phyloP scores from a whole-genome alignment of 768 basidiomycete genomes.

The Leccinum variicolor region DNA sequence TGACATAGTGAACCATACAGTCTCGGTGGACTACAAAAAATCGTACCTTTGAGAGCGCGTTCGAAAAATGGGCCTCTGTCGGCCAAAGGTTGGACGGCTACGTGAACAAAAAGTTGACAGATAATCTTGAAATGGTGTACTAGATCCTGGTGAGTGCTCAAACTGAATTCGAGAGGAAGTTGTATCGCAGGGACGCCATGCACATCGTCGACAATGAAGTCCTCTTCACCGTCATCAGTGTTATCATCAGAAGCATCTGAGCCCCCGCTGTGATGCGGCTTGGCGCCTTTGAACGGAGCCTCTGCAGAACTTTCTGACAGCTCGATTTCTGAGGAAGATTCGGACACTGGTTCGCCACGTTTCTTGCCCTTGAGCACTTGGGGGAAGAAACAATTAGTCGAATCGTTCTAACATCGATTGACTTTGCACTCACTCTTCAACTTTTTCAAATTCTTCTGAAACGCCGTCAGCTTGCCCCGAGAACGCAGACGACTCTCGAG shows the following conservation, averaged over 20 bases:
- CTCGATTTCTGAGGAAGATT: slow-evolving; percentile 33
- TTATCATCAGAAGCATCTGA: slow-evolving; percentile 37
- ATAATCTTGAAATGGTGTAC: slow-evolving; percentile 82
- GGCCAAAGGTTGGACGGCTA: slow-evolving; percentile 57
- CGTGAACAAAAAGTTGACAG: slow-evolving; percentile 83
- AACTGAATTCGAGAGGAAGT: slow-evolving; percentile 78
- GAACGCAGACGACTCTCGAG: slow-evolving; percentile 60
- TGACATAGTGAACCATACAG: not conserved
- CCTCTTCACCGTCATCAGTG: slow-evolving; percentile 21
- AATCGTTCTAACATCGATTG: not conserved
- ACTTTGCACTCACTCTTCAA: slow-evolving; percentile 48
- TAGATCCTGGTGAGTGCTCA: slow-evolving; percentile 73
- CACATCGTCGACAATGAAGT: slow-evolving; percentile 61
- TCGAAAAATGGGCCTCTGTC: slow-evolving; percentile 57
- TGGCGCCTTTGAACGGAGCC: slow-evolving; percentile 46
- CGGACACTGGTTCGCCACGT: slow-evolving; percentile 33
- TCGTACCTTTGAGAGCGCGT: slow-evolving; percentile 45
- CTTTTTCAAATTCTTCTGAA: slow-evolving; percentile 62
- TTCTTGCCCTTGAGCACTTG: slow-evolving; percentile 39
- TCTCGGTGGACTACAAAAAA: not conserved
- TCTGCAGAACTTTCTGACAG: slow-evolving; percentile 25
- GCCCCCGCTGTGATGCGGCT: slow-evolving; percentile 34
- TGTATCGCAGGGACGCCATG: slow-evolving; percentile 35
- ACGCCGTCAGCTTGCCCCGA: slow-evolving; percentile 56
- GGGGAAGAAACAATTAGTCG: slow-evolving; percentile 1